A percentile compares a stretch with the other conserved stretches of the same genome.
These are phyloP conservation scores for Spirogloea muscicola DNA, from an alignment of 139 green algal genomes.

Conservation along the genomic window DNA sequence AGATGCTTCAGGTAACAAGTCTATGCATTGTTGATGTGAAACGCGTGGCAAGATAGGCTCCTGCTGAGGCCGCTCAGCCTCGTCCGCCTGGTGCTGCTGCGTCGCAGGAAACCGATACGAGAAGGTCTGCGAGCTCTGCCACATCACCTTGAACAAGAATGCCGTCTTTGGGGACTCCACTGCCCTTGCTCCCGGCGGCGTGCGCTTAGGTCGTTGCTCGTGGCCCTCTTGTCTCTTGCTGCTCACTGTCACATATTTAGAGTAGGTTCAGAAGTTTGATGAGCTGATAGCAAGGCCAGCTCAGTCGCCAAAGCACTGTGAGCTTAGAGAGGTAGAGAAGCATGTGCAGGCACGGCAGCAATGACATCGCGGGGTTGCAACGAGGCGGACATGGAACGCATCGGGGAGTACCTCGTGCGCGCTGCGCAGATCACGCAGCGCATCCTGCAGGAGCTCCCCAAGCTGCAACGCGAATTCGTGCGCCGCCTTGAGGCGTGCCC, in stretches of 20 bases:
- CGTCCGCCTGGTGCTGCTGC: too few species aligned
- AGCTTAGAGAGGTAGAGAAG: neutral
- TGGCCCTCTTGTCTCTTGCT: too few species aligned
- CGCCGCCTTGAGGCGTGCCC: slow-evolving; percentile 44
- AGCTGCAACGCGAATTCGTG: slow-evolving; percentile 66
- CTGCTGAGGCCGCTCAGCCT: too few species aligned
- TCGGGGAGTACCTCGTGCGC: slow-evolving; percentile 71
- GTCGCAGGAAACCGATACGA: slow-evolving; percentile 62
- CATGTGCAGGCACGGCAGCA: slow-evolving; percentile 58
- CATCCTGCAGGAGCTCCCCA: slow-evolving; percentile 57
- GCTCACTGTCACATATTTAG: too few species aligned
- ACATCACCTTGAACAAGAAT: slow-evolving; percentile 92
- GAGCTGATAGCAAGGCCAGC: too few species aligned
- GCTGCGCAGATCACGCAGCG: slow-evolving; percentile 59
- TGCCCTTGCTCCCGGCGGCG: slow-evolving; percentile 73
- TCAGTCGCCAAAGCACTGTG: too few species aligned
- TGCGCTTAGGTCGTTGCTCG: slow-evolving; percentile 78
- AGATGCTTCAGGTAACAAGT: too few species aligned
- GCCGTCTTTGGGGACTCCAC: slow-evolving; percentile 75
- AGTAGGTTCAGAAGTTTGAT: too few species aligned
- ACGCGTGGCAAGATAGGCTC: too few species aligned
- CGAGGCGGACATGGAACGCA: slow-evolving; percentile 66
- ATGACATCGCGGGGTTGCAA: slow-evolving; percentile 76
- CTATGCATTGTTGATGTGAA: too few species aligned
- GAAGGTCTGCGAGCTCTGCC: slow-evolving; percentile 71